A percentile compares a stretch with the other conserved stretches of the same genome.
Evolutionary conservation across 306 rosid species (phyloP).

Genomic region (Begonia loranthoides): DNA sequence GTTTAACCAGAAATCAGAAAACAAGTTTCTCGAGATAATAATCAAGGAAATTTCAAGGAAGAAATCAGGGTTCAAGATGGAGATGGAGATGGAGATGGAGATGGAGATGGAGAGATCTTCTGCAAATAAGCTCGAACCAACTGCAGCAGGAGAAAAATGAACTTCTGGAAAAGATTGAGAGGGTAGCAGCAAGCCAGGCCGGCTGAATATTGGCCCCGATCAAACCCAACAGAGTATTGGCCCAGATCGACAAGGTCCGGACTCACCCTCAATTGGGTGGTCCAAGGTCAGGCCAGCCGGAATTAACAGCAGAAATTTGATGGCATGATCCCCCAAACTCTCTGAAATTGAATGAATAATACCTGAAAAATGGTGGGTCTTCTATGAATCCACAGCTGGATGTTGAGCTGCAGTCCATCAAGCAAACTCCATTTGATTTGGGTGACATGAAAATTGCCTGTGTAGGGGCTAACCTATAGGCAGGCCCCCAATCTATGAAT

Average conservation of each 20-base stretch:
- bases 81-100: constrained; percentile 30
- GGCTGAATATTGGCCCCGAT: too few relatives aligned
- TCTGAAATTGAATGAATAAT: too few relatives aligned
- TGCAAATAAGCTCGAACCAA: constrained; percentile 23
- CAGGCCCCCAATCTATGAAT: too few relatives aligned
- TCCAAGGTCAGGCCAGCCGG: too few relatives aligned
- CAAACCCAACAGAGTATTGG: too few relatives aligned
- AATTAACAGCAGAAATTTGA: too few relatives aligned
- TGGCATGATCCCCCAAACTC: too few relatives aligned
- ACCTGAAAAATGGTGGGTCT: too few relatives aligned
- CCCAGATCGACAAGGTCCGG: too few relatives aligned
- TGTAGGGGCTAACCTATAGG: too few relatives aligned
- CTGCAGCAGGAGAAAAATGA: constrained; percentile 35
- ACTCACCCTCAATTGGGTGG: too few relatives aligned
- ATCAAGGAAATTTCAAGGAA: constrained; percentile 29
- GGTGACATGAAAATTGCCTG: constrained; percentile 33
- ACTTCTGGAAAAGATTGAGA: constrained; percentile 26
- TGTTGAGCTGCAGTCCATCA: constrained; percentile 72
- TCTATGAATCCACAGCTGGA: constrained; percentile 51
- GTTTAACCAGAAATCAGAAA: constrained; percentile 32
- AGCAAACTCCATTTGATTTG: constrained; percentile 87
- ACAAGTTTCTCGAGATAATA: constrained; percentile 27
- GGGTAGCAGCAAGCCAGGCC: too few relatives aligned
- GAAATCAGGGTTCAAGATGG: constrained; percentile 27
- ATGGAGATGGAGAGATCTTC: constrained; percentile 35